Conservation (phyloP, 148 eudicot genomes). For the Nepenthes gracilis region DNA sequence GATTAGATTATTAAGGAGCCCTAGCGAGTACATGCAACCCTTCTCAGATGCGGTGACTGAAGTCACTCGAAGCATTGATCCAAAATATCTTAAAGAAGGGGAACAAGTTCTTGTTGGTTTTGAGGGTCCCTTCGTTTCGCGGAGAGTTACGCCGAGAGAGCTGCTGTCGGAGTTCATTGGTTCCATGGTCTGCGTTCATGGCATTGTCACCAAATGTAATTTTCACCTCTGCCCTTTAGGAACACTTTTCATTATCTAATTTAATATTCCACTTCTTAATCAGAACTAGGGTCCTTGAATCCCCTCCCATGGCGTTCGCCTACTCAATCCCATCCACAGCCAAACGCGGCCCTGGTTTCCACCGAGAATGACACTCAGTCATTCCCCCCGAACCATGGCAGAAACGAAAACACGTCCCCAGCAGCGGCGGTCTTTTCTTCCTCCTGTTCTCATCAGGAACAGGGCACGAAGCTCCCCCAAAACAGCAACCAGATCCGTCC, state of each 20-base stretch:
- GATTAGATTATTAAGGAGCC: conserved; percentile 65
- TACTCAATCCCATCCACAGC: no score
- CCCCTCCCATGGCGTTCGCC: no score
- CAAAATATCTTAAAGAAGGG: conserved; percentile 89
- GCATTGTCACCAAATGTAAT: conserved; percentile 89
- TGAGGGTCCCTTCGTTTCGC: conserved; percentile 89
- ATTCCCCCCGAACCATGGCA: no score
- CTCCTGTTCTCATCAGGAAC: no score
- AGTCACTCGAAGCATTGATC: conserved; percentile 46
- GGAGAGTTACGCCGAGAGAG: conserved; percentile 86
- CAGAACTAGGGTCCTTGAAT: no score
- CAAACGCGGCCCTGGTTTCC: no score
- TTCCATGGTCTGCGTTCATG: conserved; percentile 93
- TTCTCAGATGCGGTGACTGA: conserved; percentile 83
- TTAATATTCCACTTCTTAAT: no score
- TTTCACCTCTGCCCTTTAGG: not conserved
- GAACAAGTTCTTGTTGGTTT: conserved; percentile 84
- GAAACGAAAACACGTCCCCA: no score
- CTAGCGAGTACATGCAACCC: conserved; percentile 80
- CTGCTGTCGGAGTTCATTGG: conserved; percentile 88
- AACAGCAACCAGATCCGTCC: no score
- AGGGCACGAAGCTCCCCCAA: no score
- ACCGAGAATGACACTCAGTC: no score
- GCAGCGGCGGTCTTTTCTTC: no score
- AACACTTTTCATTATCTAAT: not conserved